Conservation (phyloP, 768 basidiomycete species). For the Mycena galericulata region DNA sequence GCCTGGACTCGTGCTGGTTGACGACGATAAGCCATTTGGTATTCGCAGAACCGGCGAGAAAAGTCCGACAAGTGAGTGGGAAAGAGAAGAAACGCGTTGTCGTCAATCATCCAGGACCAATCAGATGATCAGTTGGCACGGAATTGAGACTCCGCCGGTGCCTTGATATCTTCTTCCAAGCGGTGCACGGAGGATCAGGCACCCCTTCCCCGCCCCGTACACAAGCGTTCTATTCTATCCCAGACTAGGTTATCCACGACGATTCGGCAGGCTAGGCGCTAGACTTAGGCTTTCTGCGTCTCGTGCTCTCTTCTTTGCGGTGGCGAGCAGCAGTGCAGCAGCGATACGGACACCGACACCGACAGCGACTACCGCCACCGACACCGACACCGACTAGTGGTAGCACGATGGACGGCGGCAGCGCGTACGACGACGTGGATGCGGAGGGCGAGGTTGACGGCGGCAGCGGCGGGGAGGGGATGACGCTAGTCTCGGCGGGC, state of each 20-base stretch:
- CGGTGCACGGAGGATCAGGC: background rate
- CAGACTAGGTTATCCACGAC: too few species aligned
- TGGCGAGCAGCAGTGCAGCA: too few species aligned
- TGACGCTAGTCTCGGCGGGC: slow-evolving; percentile 20
- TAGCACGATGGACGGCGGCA: background rate
- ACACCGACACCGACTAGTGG: background rate
- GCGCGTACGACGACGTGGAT: slow-evolving; percentile 10
- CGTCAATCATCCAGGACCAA: slow-evolving; percentile 8
- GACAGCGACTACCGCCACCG: background rate
- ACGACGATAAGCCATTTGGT: too few species aligned
- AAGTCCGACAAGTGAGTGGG: too few species aligned
- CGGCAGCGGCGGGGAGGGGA: slow-evolving; percentile 7
- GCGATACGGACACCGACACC: background rate
- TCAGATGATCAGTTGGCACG: background rate
- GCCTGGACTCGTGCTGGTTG: too few species aligned
- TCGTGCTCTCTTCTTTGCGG: too few species aligned
- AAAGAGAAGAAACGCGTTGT: too few species aligned
- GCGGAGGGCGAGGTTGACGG: slow-evolving; percentile 18
- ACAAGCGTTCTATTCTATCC: background rate
- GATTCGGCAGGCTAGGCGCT: too few species aligned
- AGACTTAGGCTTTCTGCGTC: too few species aligned
- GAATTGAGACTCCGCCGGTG: slow-evolving; percentile 2
- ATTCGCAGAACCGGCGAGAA: too few species aligned
- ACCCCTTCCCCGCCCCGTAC: background rate
- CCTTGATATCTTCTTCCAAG: background rate